phyloP scores from a whole-genome alignment of 139 green algal genomes.

The Haematococcus lacustris region DNA sequence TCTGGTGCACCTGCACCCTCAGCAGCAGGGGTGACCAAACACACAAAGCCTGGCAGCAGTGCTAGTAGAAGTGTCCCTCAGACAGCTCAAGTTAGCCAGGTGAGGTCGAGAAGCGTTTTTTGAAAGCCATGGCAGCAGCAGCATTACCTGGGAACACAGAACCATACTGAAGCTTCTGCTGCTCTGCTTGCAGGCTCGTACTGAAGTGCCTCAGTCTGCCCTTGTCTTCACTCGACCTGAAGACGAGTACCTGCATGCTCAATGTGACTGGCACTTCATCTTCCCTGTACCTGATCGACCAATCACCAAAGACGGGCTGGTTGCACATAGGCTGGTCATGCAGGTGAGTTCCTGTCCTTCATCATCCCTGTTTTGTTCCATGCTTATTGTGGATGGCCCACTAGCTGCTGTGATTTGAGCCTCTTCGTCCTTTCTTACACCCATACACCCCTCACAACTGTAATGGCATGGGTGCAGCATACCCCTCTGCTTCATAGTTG shows the following conservation, averaged over 20 bases:
- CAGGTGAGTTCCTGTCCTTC: not conserved
- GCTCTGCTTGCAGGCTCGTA: no score
- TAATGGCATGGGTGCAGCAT: not conserved
- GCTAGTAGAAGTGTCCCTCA: not conserved
- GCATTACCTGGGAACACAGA: no score
- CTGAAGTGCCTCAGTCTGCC: not conserved
- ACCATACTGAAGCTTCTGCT: not conserved
- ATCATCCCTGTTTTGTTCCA: not conserved
- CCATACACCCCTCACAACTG: not conserved
- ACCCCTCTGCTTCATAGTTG: not conserved
- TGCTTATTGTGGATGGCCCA: not conserved
- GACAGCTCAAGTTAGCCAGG: no score
- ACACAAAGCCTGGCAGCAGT: slow-evolving; percentile 14
- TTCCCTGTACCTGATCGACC: no score
- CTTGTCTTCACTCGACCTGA: not conserved
- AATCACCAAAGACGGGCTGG: no score
- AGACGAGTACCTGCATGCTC: no score
- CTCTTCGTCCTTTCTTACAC: not conserved
- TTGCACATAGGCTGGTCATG: no score
- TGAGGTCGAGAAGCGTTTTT: no score
- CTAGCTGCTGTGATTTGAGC: not conserved
- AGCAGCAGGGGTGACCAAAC: not conserved
- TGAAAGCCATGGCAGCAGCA: no score
- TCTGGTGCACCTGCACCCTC: not conserved
- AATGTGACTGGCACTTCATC: no score